Conservation (phyloP, 768 basidiomycete genomes). For the Tricholoma sp. region DNA sequence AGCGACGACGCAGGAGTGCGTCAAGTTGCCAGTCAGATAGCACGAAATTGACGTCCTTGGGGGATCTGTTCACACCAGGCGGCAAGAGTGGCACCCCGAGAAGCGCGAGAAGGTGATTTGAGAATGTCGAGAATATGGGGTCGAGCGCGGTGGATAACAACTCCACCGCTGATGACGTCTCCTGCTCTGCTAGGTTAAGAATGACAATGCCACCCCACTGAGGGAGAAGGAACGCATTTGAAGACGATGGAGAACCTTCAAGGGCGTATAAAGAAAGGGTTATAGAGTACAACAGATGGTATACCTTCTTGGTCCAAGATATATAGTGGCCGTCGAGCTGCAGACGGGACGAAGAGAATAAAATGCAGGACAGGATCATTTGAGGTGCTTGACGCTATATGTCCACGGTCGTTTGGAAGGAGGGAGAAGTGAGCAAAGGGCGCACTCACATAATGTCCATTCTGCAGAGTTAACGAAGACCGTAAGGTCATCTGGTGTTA, state of each 20-base stretch:
- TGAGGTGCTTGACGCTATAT: slow-evolving; percentile 81
- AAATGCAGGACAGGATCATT: slow-evolving; percentile 95
- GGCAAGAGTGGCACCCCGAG: slow-evolving; percentile 73
- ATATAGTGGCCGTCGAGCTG: slow-evolving; percentile 58
- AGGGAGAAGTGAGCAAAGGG: not conserved
- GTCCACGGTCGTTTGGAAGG: not conserved
- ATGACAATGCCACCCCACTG: slow-evolving; percentile 93
- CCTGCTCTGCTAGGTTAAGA: slow-evolving; percentile 47
- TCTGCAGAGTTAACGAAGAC: slow-evolving; percentile 95
- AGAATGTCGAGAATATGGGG: slow-evolving; percentile 57
- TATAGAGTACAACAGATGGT: slow-evolving; percentile 1
- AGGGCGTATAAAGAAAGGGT: slow-evolving; percentile 6
- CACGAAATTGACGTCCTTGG: slow-evolving; percentile 5
- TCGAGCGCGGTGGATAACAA: slow-evolving; percentile 43
- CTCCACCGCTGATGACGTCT: slow-evolving; percentile 23
- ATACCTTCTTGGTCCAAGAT: slow-evolving; percentile 55
- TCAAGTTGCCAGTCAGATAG: slow-evolving; percentile 80
- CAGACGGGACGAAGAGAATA: slow-evolving; percentile 79
- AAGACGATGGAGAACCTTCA: slow-evolving; percentile 42
- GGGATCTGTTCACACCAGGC: slow-evolving; percentile 28
- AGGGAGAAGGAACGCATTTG: slow-evolving; percentile 79
- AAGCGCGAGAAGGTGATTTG: slow-evolving; percentile 68
- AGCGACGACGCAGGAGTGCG: slow-evolving; percentile 64
- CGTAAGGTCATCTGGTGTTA: slow-evolving; percentile 80
- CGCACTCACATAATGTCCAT: slow-evolving; percentile 79